phyloP scores from a whole-genome alignment of 23 red algal genomes.

The Gracilaria vermiculophylla region DNA sequence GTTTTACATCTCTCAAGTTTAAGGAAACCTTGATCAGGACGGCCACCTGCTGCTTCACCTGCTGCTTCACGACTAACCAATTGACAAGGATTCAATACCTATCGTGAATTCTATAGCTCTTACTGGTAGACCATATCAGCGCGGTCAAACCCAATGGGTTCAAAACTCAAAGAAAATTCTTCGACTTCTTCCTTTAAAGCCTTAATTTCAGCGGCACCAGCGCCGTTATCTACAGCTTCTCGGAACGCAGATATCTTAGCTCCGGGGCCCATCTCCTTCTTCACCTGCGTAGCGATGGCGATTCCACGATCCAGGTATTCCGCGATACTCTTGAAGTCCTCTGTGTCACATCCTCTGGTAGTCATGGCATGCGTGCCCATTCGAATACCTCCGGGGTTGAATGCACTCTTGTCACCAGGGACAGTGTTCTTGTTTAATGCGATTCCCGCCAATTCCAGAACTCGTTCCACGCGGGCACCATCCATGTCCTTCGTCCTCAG shows the following conservation, averaged over 20 bases:
- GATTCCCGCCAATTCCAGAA: constrained; percentile 87
- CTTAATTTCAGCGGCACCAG: constrained; percentile 56
- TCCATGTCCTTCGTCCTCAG: constrained; percentile 86
- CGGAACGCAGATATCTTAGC: constrained; percentile 91
- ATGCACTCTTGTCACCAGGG: constrained; percentile 84
- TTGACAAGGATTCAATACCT: background rate
- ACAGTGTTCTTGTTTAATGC: constrained; percentile 99
- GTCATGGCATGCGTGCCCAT: constrained; percentile 98
- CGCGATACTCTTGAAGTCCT: constrained; percentile 86
- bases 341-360: constrained; percentile 81
- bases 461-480: constrained; percentile 89
- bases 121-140: constrained; percentile 75
- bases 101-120: background rate
- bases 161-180: constrained; percentile 75
- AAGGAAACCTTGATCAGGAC: background rate
- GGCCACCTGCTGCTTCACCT: constrained; percentile 1
- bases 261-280: constrained; percentile 54
- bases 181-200: constrained; percentile 84
- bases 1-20: background rate
- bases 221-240: constrained; percentile 57
- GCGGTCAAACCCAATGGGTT: constrained; percentile 82
- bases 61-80: background rate
- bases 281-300: constrained; percentile 78
- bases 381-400: constrained; percentile 97
- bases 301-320: constrained; percentile 83